Percentiles rank a stretch among this genome's conserved stretches.
phyloP scores from a whole-genome alignment of 2,329 filamentous ascomycete genomes.

The Aspergillus brasiliensis region DNA sequence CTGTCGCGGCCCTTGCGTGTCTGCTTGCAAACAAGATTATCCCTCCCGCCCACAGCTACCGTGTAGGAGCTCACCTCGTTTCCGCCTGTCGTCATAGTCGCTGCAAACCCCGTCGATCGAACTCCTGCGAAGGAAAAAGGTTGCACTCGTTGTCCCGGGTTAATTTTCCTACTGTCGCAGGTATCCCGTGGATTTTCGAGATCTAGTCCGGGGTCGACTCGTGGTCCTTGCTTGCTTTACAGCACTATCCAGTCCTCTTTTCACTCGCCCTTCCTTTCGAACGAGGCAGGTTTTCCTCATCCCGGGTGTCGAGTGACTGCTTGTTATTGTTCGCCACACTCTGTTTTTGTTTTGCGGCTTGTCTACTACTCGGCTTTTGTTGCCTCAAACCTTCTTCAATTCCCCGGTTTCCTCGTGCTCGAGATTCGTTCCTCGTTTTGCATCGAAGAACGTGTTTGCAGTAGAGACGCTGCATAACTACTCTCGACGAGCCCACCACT shows the following conservation, averaged over 20 bases:
- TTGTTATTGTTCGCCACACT: background rate
- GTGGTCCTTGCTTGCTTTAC: slow-evolving; percentile 14
- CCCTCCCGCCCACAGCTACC: slow-evolving; percentile 5
- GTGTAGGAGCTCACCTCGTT: slow-evolving; percentile 1
- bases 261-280: background rate
- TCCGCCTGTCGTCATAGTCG: slow-evolving; percentile 15
- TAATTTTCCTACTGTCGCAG: background rate
- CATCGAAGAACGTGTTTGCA: slow-evolving; percentile 18
- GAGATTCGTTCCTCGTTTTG: slow-evolving; percentile 15
- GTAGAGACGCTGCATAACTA: background rate
- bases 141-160: background rate
- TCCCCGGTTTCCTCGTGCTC: slow-evolving; percentile 24
- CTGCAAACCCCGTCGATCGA: slow-evolving; percentile 16
- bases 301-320: background rate
- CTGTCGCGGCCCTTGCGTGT: slow-evolving; percentile 23
- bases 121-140: slow-evolving; percentile 2
- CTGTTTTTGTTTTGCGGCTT: background rate
- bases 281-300: slow-evolving; percentile 11
- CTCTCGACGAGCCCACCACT: slow-evolving; percentile 1
- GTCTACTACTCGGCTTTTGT: slow-evolving; percentile 10
- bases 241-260: background rate
- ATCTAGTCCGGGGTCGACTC: background rate
- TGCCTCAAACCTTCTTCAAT: slow-evolving; percentile 14
- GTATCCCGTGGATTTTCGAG: background rate
- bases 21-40: slow-evolving; percentile 12